These are phyloP conservation scores for Yarrowia yakushimensis DNA, from an alignment of 805 yeast species.

Conservation along the genomic window DNA sequence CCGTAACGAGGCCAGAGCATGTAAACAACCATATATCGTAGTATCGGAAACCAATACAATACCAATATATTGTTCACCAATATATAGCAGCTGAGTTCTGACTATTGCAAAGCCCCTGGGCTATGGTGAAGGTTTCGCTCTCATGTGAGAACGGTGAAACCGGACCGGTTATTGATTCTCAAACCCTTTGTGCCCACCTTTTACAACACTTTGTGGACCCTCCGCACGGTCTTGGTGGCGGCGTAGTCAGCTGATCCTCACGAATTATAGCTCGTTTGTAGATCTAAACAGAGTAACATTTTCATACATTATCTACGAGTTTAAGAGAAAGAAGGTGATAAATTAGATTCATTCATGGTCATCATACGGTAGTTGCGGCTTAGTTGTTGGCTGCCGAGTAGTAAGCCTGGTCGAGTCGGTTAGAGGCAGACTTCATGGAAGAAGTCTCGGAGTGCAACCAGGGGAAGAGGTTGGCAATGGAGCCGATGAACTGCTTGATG, in stretches of 20 bases:
- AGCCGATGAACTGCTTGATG: conserved; percentile 13
- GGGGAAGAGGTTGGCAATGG: conserved; percentile 17
- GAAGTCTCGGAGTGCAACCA: conserved; percentile 21
- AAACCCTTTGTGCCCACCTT: not conserved
- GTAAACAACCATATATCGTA: no score
- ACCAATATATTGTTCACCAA: not conserved
- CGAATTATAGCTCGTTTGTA: not conserved
- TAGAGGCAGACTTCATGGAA: conserved; percentile 20
- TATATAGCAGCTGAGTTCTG: not conserved
- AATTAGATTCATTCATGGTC: not conserved
- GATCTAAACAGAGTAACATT: not conserved
- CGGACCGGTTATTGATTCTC: no score
- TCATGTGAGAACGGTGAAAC: no score
- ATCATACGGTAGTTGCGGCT: not conserved
- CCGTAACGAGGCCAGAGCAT: not conserved
- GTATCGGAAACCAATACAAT: not conserved
- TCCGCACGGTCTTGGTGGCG: not conserved
- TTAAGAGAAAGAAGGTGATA: not conserved
- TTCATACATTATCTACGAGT: not conserved
- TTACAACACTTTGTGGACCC: no score
- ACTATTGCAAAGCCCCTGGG: not conserved
- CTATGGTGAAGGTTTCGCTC: not conserved
- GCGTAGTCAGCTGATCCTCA: not conserved
- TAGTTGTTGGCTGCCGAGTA: not conserved
- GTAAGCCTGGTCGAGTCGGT: conserved; percentile 22